Percentiles rank a stretch among this genome's conserved stretches.
Evolutionary conservation across 257 asterid species (phyloP).

Genomic region (Mentha longifolia): DNA sequence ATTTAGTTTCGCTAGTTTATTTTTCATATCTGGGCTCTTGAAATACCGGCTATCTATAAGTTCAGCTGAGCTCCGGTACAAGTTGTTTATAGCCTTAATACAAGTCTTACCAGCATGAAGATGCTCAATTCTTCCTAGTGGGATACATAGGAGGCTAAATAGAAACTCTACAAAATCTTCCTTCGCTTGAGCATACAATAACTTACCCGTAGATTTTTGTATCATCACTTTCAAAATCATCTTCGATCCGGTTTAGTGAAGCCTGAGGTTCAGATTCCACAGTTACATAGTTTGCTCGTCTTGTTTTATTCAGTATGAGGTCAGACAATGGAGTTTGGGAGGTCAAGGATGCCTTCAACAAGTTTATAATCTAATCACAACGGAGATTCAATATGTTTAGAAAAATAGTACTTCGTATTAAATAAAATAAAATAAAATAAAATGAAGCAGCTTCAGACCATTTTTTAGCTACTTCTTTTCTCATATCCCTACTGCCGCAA

Average conservation of each 20-base stretch:
- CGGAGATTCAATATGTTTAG: too few species aligned
- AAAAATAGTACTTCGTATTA: too few species aligned
- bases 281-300: too few species aligned
- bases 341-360: too few species aligned
- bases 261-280: too few species aligned
- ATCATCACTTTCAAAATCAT: slow-evolving; percentile 26
- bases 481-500: not conserved
- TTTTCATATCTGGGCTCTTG: not conserved
- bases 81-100: slow-evolving; percentile 32
- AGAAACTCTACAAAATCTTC: slow-evolving; percentile 35
- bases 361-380: too few species aligned
- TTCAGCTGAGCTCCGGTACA: slow-evolving; percentile 18
- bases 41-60: not conserved
- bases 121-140: slow-evolving; percentile 29
- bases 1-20: slow-evolving; percentile 21
- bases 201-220: slow-evolving; percentile 27
- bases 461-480: not conserved
- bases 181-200: slow-evolving; percentile 30
- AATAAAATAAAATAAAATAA: too few species aligned
- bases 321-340: too few species aligned
- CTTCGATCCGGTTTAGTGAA: too few species aligned
- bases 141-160: slow-evolving; percentile 29
- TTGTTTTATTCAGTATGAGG: too few species aligned
- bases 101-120: slow-evolving; percentile 24
- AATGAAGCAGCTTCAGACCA: not conserved